Evolutionary conservation across 257 asterid species (phyloP), one percentile per base, ranked within the genome.

Genomic region (Thymus quinquecostatus): DNA sequence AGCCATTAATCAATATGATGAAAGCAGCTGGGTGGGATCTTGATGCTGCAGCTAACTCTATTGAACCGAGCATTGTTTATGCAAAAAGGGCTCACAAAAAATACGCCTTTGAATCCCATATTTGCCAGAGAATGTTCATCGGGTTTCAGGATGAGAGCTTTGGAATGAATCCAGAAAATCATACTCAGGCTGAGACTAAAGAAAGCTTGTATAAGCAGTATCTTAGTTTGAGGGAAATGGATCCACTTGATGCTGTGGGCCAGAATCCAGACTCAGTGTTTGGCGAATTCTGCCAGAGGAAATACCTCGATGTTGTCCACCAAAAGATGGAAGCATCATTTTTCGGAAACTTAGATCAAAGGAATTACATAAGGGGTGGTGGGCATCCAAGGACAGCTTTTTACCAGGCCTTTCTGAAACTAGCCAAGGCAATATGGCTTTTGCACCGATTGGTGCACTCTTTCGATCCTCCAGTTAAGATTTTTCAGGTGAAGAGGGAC

Each of bases 1-100:
- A 95, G 82, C 99, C 99, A 11, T 75, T 95, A 67, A 95, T 95
- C 83, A 95, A 92, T 81, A 89, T 95, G 99, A 92, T 95, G 99
- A 95, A 95, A 82, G 99, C 98, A 40, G 96, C 98, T 71, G 99
- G 96, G 33, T 95, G 99, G 99, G 99, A 95, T 82, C 97, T 95
- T 66, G 99, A 95, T 80, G 87, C 93, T 7, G 98, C 99, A 5
- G 98, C 99, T 47, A 81, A 85, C 81, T 89, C 99, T 71, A 87
- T 95, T 2, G 98, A 92, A 76, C 95, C 97, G 7, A 71, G 85
- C 59, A 77, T 89, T 59, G 65, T 53, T 61, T 95, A 95, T 66
- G 92, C 94, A 27, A 95, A 92, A 87, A 81, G 99, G 79, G 98
- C 97, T 72, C 98, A 95, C 89, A 95, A 95, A 82, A 95, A 95